Conservation (phyloP, 441 rosid genomes). For the Erysimum pusillum region DNA sequence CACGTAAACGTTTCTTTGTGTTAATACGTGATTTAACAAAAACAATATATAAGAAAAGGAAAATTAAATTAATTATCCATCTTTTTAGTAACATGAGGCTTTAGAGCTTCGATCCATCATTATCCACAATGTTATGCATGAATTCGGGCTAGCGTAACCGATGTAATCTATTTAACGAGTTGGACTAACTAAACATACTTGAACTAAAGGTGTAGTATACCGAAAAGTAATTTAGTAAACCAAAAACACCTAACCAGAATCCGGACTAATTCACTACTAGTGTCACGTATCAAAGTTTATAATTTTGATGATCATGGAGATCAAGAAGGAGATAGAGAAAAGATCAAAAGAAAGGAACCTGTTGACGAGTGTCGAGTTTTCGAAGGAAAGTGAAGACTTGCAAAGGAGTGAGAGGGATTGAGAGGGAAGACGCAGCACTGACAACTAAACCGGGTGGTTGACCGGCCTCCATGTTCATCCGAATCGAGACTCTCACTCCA, state of each 20-base stretch:
- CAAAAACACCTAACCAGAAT: background rate
- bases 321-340: background rate
- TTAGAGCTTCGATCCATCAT: background rate
- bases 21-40: slow-evolving; percentile 1
- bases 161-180: background rate
- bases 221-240: background rate
- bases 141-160: background rate
- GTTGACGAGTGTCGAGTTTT: slow-evolving; percentile 50
- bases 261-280: background rate
- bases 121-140: background rate
- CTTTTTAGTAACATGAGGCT: background rate
- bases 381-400: slow-evolving; percentile 55
- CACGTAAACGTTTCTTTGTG: slow-evolving; percentile 6
- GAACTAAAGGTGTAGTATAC: background rate
- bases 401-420: slow-evolving; percentile 58
- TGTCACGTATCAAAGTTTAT: background rate
- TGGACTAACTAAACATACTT: background rate
- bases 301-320: background rate
- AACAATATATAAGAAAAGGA: background rate
- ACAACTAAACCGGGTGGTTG: slow-evolving; percentile 60
- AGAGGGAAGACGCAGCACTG: slow-evolving; percentile 67
- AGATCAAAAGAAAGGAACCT: slow-evolving; percentile 50
- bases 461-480: slow-evolving; percentile 50
- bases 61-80: background rate
- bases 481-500: slow-evolving; percentile 66